phyloP scores from a whole-genome alignment of 2,329 filamentous ascomycete genomes.

The Aspergillus cejpii region DNA sequence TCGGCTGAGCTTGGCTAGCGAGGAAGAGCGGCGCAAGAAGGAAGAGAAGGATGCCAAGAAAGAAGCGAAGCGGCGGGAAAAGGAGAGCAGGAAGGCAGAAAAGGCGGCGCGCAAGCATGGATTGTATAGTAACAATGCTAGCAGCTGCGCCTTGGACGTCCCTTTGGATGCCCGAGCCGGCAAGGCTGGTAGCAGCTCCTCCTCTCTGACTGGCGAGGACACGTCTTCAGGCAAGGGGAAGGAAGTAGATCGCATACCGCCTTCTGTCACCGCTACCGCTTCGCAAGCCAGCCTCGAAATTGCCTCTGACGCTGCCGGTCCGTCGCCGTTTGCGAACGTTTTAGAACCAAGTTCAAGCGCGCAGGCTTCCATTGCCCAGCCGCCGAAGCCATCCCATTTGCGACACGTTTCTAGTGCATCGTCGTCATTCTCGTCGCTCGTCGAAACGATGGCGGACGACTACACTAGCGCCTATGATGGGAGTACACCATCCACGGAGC shows the following conservation, averaged over 20 bases:
- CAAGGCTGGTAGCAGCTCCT: slow-evolving; percentile 33
- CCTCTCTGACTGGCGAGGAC: slow-evolving; percentile 35
- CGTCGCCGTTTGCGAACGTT: slow-evolving; percentile 5
- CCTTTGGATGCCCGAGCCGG: slow-evolving; percentile 31
- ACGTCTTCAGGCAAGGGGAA: slow-evolving; percentile 57
- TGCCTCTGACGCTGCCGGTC: slow-evolving; percentile 18
- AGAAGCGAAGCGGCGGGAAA: slow-evolving; percentile 76
- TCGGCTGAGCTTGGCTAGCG: slow-evolving; percentile 77
- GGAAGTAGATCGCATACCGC: slow-evolving; percentile 53
- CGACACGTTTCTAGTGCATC: slow-evolving; percentile 83
- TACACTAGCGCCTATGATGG: slow-evolving; percentile 43
- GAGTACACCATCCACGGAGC: slow-evolving; percentile 54
- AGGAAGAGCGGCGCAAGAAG: slow-evolving; percentile 85
- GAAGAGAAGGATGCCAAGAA: slow-evolving; percentile 75
- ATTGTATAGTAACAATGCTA: slow-evolving; percentile 50
- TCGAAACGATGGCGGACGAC: slow-evolving; percentile 52
- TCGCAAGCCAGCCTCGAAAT: slow-evolving; percentile 32
- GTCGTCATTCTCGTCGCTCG: slow-evolving; percentile 69
- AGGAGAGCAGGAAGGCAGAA: slow-evolving; percentile 70
- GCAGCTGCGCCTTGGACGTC: slow-evolving; percentile 55
- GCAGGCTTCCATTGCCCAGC: slow-evolving; percentile 38
- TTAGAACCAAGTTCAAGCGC: slow-evolving; percentile 16
- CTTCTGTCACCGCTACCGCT: slow-evolving; percentile 10
- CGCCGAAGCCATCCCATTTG: slow-evolving; percentile 61
- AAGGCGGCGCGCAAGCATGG: slow-evolving; percentile 61